phyloP scores from a whole-genome alignment of 331 rosid genomes.

The Erythrophleum ivorense region DNA sequence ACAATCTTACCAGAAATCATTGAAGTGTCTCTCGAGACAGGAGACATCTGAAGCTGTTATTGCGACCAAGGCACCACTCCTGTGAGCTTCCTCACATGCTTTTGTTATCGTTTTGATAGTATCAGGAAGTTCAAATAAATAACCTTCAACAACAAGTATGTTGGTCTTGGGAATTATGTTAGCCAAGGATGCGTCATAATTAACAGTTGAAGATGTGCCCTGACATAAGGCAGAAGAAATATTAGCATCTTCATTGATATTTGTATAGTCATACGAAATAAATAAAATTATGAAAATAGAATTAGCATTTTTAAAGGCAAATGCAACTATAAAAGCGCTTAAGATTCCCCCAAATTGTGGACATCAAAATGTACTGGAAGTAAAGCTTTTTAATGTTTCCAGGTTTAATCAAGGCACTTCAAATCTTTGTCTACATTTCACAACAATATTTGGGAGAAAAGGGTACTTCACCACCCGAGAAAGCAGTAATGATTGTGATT shows the following conservation, averaged over 20 bases:
- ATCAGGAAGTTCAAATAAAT: slow-evolving; percentile 87
- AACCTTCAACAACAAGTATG: slow-evolving; percentile 92
- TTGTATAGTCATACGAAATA: slow-evolving; percentile 17
- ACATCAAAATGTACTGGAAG: neutral
- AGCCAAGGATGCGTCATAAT: slow-evolving; percentile 72
- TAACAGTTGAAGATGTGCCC: slow-evolving; percentile 92
- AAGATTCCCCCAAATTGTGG: neutral
- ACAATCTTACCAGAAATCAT: slow-evolving; percentile 75
- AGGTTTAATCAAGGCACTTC: neutral
- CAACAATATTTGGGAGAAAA: neutral
- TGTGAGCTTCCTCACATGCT: slow-evolving; percentile 84
- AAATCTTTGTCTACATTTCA: neutral
- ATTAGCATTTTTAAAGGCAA: slow-evolving; percentile 3
- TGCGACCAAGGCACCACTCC: slow-evolving; percentile 81
- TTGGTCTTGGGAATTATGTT: slow-evolving; percentile 72
- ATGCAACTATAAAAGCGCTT: slow-evolving; percentile 1
- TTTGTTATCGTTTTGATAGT: slow-evolving; percentile 71
- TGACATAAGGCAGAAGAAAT: slow-evolving; percentile 52
- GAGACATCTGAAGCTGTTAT: slow-evolving; percentile 94
- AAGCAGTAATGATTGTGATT: neutral
- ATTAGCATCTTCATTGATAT: slow-evolving; percentile 41
- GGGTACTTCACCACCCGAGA: neutral
- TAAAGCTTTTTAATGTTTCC: neutral
- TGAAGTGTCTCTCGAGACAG: slow-evolving; percentile 90
- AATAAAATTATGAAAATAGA: neutral